phyloP scores from a whole-genome alignment of 2,329 filamentous ascomycete species.

The Phialophora expanda region DNA sequence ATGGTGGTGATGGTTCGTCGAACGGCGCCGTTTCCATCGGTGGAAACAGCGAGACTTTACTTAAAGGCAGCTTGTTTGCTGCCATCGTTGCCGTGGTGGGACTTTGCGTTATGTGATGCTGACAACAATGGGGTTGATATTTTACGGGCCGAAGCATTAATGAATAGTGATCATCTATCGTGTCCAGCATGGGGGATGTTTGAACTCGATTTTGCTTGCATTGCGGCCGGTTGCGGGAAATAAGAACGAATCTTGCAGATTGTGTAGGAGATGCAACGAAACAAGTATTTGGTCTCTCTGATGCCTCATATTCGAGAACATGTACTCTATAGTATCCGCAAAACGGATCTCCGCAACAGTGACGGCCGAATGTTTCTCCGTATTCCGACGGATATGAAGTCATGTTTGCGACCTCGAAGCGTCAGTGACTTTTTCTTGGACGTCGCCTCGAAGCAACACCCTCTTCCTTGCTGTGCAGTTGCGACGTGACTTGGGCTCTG shows the following conservation, averaged over 20 bases:
- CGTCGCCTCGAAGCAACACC: not conserved
- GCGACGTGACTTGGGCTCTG: not conserved
- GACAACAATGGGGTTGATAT: not conserved
- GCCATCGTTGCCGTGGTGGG: conserved; percentile 54
- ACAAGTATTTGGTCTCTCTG: conserved; percentile 42
- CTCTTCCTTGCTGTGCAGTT: not conserved
- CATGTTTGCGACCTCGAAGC: not conserved
- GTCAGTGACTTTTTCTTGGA: conserved; percentile 9
- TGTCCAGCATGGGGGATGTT: not conserved
- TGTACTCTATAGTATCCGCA: conserved; percentile 42
- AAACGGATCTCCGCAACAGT: not conserved
- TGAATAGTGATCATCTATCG: not conserved
- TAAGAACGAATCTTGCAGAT: not conserved
- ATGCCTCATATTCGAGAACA: conserved; percentile 54
- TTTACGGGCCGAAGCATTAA: conserved; percentile 2
- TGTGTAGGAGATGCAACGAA: not conserved
- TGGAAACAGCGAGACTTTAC: conserved; percentile 45
- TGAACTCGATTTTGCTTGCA: not conserved
- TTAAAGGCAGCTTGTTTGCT: conserved; percentile 54
- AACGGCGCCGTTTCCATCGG: conserved; percentile 33
- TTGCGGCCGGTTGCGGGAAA: not conserved
- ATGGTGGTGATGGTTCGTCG: conserved; percentile 20
- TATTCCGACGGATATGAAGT: conserved; percentile 1
- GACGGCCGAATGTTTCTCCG: not conserved
- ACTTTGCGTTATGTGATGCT: conserved; percentile 50